Percentiles rank a stretch among this genome's conserved stretches.
Conservation (phyloP, 176 grass and related monocot genomes). For the Rhynchospora breviuscula region DNA sequence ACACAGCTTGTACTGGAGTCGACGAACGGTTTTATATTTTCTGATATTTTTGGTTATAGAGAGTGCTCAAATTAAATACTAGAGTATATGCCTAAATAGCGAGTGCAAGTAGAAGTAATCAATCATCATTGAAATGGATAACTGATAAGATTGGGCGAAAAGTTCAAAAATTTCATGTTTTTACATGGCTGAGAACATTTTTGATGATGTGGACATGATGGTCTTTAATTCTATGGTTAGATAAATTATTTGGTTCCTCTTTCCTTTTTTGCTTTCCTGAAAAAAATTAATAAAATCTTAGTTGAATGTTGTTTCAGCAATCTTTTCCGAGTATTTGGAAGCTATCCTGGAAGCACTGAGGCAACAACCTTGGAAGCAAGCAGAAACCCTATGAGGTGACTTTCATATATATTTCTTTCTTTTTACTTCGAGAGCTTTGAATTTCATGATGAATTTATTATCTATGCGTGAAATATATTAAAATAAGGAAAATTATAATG, state of each 20-base stretch:
- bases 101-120: constrained; percentile 2
- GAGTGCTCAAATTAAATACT: neutral
- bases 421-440: neutral
- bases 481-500: neutral
- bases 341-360: constrained; percentile 45
- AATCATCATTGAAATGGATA: neutral
- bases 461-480: neutral
- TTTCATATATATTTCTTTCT: neutral
- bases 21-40: too few relatives aligned
- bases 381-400: constrained; percentile 72
- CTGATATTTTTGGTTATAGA: neutral
- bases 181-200: constrained; percentile 28
- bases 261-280: neutral
- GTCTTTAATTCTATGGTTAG: neutral
- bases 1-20: too few relatives aligned
- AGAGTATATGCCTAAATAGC: neutral
- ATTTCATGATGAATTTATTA: neutral
- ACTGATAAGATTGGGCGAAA: neutral
- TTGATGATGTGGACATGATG: neutral
- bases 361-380: constrained; percentile 74
- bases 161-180: constrained; percentile 18
- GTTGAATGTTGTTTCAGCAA: constrained; percentile 40
- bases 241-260: neutral
- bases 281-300: neutral
- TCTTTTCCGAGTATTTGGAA: constrained; percentile 80